Evolutionary conservation across 2,329 filamentous ascomycete species (phyloP).

Genomic region (Seiridium cupressi): DNA sequence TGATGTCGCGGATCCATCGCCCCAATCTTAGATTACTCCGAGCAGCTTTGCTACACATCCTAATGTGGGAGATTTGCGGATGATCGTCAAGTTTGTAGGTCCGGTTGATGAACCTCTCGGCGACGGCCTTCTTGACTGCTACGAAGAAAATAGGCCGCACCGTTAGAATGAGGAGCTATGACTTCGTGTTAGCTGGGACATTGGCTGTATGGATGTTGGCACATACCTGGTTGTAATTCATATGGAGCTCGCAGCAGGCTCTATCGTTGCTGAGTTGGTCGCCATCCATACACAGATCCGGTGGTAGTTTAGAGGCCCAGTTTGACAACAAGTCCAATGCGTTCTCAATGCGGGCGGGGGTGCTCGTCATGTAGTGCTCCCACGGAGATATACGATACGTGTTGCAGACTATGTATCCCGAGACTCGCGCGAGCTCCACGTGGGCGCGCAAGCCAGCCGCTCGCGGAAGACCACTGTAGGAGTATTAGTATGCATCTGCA

Average conservation of each 20-base stretch:
- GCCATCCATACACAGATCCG: slow-evolving; percentile 33
- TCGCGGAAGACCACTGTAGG: slow-evolving; percentile 38
- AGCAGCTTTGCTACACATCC: slow-evolving; percentile 41
- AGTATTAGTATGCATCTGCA: slow-evolving; percentile 6
- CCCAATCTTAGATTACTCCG: slow-evolving; percentile 44
- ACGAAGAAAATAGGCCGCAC: slow-evolving; percentile 47
- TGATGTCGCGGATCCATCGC: slow-evolving; percentile 34
- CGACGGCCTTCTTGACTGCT: slow-evolving; percentile 45
- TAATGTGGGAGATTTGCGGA: slow-evolving; percentile 27
- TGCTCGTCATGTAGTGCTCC: slow-evolving; percentile 19
- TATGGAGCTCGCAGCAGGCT: slow-evolving; percentile 43
- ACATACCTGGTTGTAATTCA: slow-evolving; percentile 43
- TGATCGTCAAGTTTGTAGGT: slow-evolving; percentile 25
- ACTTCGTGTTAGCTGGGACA: neutral
- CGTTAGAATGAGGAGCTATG: slow-evolving; percentile 45
- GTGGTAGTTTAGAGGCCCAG: slow-evolving; percentile 38
- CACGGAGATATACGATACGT: slow-evolving; percentile 39
- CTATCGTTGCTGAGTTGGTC: slow-evolving; percentile 37
- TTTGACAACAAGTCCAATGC: slow-evolving; percentile 39
- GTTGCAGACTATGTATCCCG: slow-evolving; percentile 46
- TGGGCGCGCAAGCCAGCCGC: slow-evolving; percentile 43
- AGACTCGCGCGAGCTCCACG: slow-evolving; percentile 45
- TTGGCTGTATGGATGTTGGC: neutral
- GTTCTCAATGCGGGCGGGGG: slow-evolving; percentile 33
- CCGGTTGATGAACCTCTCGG: slow-evolving; percentile 33